These are phyloP conservation scores for Magnusiomyces sp. DNA, from an alignment of 1,139 yeast species.

Conservation along the genomic window DNA sequence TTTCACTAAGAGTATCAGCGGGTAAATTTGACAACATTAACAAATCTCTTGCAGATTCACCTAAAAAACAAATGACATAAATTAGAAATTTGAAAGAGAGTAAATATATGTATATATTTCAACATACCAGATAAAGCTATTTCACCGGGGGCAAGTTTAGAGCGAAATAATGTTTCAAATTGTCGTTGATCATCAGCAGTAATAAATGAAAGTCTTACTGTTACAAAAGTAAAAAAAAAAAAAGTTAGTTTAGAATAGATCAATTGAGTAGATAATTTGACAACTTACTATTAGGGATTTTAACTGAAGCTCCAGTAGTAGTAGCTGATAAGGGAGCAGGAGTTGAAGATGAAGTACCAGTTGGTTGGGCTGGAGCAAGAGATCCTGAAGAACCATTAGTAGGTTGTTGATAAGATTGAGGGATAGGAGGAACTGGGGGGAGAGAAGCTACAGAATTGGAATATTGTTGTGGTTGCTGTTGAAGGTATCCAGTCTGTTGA, in stretches of 20 bases:
- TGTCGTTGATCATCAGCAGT: conserved; percentile 78
- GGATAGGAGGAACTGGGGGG: conserved; percentile 13
- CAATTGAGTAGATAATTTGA: conserved; percentile 25
- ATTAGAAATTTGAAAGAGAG: background rate
- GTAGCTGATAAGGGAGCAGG: conserved; percentile 24
- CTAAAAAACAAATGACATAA: no score
- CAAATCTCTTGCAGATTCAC: conserved; percentile 66
- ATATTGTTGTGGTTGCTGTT: conserved; percentile 13
- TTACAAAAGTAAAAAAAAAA: background rate
- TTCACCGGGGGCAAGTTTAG: conserved; percentile 71
- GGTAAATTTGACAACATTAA: conserved; percentile 71
- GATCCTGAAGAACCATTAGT: no score
- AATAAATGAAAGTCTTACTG: conserved; percentile 69
- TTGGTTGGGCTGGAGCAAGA: background rate
- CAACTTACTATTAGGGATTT: conserved; percentile 31
- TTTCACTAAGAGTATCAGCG: conserved; percentile 70
- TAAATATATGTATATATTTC: background rate
- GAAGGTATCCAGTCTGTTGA: conserved; percentile 22
- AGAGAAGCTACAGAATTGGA: conserved; percentile 7
- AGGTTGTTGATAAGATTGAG: conserved; percentile 15
- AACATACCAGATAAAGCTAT: conserved; percentile 55
- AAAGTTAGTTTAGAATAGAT: background rate
- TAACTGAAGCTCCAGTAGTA: conserved; percentile 22
- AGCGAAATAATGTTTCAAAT: conserved; percentile 72
- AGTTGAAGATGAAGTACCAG: conserved; percentile 22